Conservation (phyloP, 139 green algal species). For the Tetradesmus lagerheimii region DNA sequence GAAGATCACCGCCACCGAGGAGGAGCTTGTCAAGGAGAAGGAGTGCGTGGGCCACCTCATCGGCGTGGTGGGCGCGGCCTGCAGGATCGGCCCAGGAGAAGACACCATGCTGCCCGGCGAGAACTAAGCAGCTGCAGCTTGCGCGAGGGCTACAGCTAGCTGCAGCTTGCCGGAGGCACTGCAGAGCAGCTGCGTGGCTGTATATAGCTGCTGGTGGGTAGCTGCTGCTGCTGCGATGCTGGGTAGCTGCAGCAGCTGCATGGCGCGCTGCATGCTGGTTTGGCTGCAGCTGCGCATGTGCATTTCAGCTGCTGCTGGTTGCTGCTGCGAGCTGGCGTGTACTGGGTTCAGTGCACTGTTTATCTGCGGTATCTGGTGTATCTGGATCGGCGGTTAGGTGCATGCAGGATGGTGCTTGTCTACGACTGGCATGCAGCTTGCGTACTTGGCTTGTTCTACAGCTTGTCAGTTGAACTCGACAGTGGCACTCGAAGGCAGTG, state of each 20-base stretch:
- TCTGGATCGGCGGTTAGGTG: not conserved
- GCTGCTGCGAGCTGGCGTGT: not conserved
- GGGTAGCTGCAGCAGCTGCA: not conserved
- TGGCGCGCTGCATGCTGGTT: not conserved
- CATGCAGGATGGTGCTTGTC: not conserved
- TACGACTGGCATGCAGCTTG: not conserved
- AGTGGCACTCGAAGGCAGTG: not conserved
- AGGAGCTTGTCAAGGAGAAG: constrained; percentile 90
- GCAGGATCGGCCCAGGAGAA: constrained; percentile 64
- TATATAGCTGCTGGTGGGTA: not conserved
- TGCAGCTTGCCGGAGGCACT: no score
- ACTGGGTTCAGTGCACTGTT: no score
- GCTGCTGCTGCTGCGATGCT: not conserved
- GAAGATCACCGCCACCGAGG: constrained; percentile 78
- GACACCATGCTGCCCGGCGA: constrained; percentile 91
- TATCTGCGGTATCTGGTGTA: no score
- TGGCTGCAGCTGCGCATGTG: not conserved
- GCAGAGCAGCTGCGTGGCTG: not conserved
- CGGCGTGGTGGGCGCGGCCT: constrained; percentile 67
- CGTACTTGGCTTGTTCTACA: not conserved
- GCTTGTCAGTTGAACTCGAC: not conserved
- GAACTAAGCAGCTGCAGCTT: constrained; percentile 69
- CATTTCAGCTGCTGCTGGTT: not conserved
- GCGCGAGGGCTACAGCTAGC: no score
- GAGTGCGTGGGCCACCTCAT: constrained; percentile 90